Evolutionary conservation across 805 yeast species (phyloP).

Genomic region (Schwanniomyces vanrijiae): DNA sequence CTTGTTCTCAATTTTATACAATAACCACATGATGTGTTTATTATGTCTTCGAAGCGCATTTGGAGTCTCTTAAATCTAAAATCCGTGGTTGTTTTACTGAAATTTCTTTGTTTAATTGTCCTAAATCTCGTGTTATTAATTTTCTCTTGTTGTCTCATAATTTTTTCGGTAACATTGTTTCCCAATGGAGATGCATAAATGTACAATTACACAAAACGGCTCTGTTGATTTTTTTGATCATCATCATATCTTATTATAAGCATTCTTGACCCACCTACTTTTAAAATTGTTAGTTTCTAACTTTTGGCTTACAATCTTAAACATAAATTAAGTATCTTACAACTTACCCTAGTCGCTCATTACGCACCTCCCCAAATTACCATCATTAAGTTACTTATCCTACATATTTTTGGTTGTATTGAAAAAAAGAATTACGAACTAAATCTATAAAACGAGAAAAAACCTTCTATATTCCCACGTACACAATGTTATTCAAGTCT

Average conservation of each 20-base stretch:
- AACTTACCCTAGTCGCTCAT: conserved; percentile 6
- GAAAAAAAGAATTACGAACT: background rate
- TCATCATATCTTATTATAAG: background rate
- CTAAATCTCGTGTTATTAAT: background rate
- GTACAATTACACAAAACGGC: background rate
- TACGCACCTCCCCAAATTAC: conserved; percentile 1
- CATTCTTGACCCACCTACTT: background rate
- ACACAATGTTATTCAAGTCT: conserved; percentile 14
- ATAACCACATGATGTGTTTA: too few species aligned
- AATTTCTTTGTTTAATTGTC: background rate
- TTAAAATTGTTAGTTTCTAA: background rate
- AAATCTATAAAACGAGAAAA: background rate
- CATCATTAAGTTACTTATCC: background rate
- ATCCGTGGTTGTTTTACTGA: background rate
- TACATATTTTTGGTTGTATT: background rate
- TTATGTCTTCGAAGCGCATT: background rate
- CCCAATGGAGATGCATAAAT: background rate
- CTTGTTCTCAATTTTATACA: too few species aligned
- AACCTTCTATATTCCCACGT: background rate
- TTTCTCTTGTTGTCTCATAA: background rate
- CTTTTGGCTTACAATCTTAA: background rate
- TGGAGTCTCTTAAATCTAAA: background rate
- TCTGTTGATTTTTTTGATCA: background rate
- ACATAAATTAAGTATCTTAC: background rate
- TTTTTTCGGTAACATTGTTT: background rate